phyloP scores from a whole-genome alignment of 352 stramenopile species.

The Phytopythium ostracodes region DNA sequence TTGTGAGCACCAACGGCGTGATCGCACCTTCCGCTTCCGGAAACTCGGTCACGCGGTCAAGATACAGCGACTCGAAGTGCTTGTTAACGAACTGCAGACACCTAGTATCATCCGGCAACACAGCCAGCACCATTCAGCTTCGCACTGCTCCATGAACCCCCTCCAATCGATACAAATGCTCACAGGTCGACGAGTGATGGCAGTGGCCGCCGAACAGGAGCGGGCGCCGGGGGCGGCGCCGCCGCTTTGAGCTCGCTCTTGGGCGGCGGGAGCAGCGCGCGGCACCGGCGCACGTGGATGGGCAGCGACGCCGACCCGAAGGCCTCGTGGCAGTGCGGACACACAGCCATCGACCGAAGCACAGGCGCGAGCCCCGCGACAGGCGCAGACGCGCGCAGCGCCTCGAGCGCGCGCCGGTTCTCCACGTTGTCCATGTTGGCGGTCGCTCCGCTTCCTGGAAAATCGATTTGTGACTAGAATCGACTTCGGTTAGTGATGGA shows the following conservation, averaged over 20 bases:
- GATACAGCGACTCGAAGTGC: constrained; percentile 65
- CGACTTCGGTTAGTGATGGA: too few species aligned
- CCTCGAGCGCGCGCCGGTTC: constrained; percentile 30
- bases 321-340: constrained; percentile 51
- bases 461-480: neutral
- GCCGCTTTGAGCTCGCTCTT: constrained; percentile 19
- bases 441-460: neutral
- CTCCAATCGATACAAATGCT: neutral
- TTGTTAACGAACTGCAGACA: constrained; percentile 59
- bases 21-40: constrained; percentile 56
- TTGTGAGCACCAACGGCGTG: neutral
- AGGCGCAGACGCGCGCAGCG: constrained; percentile 16
- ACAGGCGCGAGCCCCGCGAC: constrained; percentile 14
- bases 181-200: constrained; percentile 60
- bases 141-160: neutral
- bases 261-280: constrained; percentile 27
- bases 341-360: constrained; percentile 25
- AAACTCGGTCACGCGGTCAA: constrained; percentile 53
- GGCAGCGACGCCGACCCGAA: constrained; percentile 56
- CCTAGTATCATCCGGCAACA: constrained; percentile 17
- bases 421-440: constrained; percentile 25
- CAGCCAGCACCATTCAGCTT: neutral
- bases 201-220: constrained; percentile 20
- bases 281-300: constrained; percentile 64
- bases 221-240: constrained; percentile 7